These are phyloP conservation scores for Sporobolomyces phaffii DNA, from an alignment of 768 basidiomycete genomes.

Conservation along the genomic window DNA sequence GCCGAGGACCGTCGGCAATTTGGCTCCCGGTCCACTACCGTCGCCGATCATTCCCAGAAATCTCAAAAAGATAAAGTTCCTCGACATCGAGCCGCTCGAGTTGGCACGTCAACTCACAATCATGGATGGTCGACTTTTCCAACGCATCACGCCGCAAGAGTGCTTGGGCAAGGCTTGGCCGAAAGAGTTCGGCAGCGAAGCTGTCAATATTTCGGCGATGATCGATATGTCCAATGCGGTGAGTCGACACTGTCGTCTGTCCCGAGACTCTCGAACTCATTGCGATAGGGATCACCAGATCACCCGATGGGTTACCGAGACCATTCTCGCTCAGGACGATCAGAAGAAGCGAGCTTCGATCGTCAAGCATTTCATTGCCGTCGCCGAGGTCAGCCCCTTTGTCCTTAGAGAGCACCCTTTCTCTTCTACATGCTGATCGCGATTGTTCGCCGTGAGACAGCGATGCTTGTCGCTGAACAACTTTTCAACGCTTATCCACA, in stretches of 20 bases:
- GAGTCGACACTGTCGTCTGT: slow-evolving; percentile 38
- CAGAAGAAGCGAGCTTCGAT: slow-evolving; percentile 70
- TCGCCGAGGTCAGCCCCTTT: slow-evolving; percentile 74
- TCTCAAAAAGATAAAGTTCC: slow-evolving; percentile 68
- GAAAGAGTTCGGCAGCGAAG: slow-evolving; percentile 55
- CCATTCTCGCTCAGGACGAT: slow-evolving; percentile 71
- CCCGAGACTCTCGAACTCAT: neutral
- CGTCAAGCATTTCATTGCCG: slow-evolving; percentile 82
- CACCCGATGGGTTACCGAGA: slow-evolving; percentile 85
- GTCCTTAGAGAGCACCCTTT: neutral
- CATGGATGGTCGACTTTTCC: slow-evolving; percentile 78
- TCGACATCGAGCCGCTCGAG: slow-evolving; percentile 82
- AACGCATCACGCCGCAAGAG: slow-evolving; percentile 80
- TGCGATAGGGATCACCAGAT: too few relatives aligned
- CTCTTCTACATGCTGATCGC: neutral
- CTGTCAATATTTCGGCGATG: slow-evolving; percentile 72
- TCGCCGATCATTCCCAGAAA: slow-evolving; percentile 67
- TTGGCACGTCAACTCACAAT: slow-evolving; percentile 88
- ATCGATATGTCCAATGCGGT: slow-evolving; percentile 85
- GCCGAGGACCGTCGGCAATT: slow-evolving; percentile 27
- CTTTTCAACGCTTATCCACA: slow-evolving; percentile 94
- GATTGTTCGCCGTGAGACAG: slow-evolving; percentile 48
- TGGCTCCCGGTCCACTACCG: slow-evolving; percentile 54
- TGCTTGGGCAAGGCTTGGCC: slow-evolving; percentile 69
- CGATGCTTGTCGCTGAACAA: slow-evolving; percentile 84